Evolutionary conservation across 2,329 filamentous ascomycete species (phyloP).

Genomic region (Neocucurbitaria cava): DNA sequence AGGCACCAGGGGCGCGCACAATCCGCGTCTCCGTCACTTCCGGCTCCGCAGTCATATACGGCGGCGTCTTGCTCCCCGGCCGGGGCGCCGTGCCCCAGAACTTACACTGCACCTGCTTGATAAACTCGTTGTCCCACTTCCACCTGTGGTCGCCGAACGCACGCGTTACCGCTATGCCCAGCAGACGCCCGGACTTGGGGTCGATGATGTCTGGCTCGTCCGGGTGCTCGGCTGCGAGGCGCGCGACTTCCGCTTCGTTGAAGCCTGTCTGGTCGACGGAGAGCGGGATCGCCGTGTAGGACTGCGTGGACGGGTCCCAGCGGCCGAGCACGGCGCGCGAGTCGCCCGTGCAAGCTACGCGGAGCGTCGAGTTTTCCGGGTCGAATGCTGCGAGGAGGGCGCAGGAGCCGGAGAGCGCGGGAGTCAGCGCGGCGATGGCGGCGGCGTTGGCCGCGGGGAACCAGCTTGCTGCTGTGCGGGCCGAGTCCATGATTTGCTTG

Average conservation of each 20-base stretch:
- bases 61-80: conserved; percentile 61
- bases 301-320: conserved; percentile 51
- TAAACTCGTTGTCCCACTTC: conserved; percentile 67
- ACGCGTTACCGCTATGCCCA: conserved; percentile 68
- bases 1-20: no score
- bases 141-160: conserved; percentile 73
- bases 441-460: conserved; percentile 42
- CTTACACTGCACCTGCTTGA: conserved; percentile 53
- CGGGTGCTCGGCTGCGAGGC: conserved; percentile 66
- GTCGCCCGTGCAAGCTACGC: conserved; percentile 72
- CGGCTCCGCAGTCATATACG: conserved; percentile 73
- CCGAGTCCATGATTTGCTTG: conserved; percentile 59
- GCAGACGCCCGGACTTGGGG: conserved; percentile 62
- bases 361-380: conserved; percentile 58
- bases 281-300: conserved; percentile 62
- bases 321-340: conserved; percentile 70
- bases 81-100: conserved; percentile 59
- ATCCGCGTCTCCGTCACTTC: conserved; percentile 66
- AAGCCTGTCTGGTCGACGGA: conserved; percentile 72
- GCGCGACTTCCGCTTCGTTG: conserved; percentile 64
- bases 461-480: conserved; percentile 49
- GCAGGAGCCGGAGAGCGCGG: conserved; percentile 64
- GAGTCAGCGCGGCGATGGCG: conserved; percentile 39
- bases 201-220: conserved; percentile 65
- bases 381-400: conserved; percentile 70